Evolutionary conservation across 192 early-diverging fungal genomes (phyloP).

Genomic region (Cladochytrium replicatum): DNA sequence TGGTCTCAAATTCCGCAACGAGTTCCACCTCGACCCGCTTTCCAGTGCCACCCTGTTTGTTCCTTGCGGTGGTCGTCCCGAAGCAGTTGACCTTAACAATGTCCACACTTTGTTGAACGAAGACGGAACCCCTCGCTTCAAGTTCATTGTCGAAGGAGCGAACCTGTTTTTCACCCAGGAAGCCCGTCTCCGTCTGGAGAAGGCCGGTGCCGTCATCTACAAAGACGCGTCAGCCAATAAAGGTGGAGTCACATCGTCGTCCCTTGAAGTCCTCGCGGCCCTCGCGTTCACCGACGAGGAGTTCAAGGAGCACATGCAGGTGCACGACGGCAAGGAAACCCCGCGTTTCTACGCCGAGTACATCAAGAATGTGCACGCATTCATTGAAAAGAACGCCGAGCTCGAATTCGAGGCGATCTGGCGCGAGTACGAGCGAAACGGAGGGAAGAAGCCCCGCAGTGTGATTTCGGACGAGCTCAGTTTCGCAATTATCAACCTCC

Average conservation of each 20-base stretch:
- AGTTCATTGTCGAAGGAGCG: slow-evolving; percentile 98
- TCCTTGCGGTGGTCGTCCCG: slow-evolving; percentile 97
- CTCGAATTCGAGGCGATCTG: slow-evolving; percentile 93
- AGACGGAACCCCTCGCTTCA: slow-evolving; percentile 83
- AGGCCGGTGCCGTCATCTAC: slow-evolving; percentile 87
- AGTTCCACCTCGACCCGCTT: slow-evolving; percentile 85
- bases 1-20: slow-evolving; percentile 91
- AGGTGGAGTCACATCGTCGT: slow-evolving; percentile 97
- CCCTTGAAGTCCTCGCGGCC: slow-evolving; percentile 93
- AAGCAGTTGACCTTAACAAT: slow-evolving; percentile 91
- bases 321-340: slow-evolving; percentile 55
- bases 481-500: slow-evolving; percentile 85
- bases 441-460: slow-evolving; percentile 66
- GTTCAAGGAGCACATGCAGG: slow-evolving; percentile 85
- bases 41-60: slow-evolving; percentile 84
- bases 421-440: slow-evolving; percentile 72
- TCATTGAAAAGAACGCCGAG: slow-evolving; percentile 91
- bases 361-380: slow-evolving; percentile 79
- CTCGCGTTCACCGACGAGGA: slow-evolving; percentile 87
- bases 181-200: slow-evolving; percentile 90
- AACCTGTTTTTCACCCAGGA: slow-evolving; percentile 99
- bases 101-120: slow-evolving; percentile 63
- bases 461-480: slow-evolving; percentile 86
- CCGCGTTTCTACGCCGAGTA: slow-evolving; percentile 91
- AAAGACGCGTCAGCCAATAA: slow-evolving; percentile 99